These are phyloP conservation scores for Pleurotus citrinopileatus DNA, from an alignment of 768 basidiomycete species.

Conservation along the genomic window DNA sequence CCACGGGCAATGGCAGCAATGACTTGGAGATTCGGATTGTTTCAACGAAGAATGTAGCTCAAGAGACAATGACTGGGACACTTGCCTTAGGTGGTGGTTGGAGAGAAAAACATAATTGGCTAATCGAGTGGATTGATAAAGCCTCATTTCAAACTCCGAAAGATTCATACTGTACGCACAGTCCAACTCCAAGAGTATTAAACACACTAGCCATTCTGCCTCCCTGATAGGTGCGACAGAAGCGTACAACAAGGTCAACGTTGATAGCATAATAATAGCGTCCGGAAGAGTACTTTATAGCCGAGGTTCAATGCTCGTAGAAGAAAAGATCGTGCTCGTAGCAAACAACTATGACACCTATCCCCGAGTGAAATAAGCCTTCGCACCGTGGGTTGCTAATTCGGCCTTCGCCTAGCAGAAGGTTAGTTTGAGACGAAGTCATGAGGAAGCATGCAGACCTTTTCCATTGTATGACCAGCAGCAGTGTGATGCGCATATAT, in stretches of 20 bases:
- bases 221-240: too few species aligned
- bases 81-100: slow-evolving; percentile 72
- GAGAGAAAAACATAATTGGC: slow-evolving; percentile 43
- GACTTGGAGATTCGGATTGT: neutral
- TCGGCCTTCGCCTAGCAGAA: slow-evolving; percentile 69
- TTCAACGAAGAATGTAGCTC: neutral
- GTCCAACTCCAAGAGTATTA: too few species aligned
- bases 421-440: slow-evolving; percentile 1
- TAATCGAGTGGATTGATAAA: slow-evolving; percentile 28
- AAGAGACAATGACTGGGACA: slow-evolving; percentile 19
- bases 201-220: too few species aligned
- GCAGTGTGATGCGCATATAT: slow-evolving; percentile 77
- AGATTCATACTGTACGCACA: too few species aligned
- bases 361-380: slow-evolving; percentile 84
- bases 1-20: neutral
- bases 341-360: slow-evolving; percentile 30
- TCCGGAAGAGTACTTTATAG: too few species aligned
- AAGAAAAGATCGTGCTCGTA: slow-evolving; percentile 10
- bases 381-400: slow-evolving; percentile 80
- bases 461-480: slow-evolving; percentile 86
- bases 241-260: too few species aligned
- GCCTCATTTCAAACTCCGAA: slow-evolving; percentile 43
- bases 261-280: too few species aligned
- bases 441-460: slow-evolving; percentile 42
- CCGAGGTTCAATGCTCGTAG: too few species aligned